phyloP scores from a whole-genome alignment of 169 alveolate genomes.

The Plasmodium cynomolgi region DNA sequence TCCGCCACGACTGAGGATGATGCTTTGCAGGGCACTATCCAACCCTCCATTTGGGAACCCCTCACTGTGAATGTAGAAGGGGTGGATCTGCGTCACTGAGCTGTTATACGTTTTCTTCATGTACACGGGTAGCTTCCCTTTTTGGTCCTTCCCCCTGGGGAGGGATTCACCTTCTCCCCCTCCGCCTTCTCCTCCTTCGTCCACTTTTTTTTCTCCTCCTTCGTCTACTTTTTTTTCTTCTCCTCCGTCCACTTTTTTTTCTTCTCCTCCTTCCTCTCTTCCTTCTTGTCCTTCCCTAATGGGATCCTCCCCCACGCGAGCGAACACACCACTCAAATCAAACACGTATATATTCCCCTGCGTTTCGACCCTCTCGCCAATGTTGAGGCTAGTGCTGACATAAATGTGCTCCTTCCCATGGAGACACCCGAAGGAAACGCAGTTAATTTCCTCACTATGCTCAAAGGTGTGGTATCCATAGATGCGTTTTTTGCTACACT shows the following conservation, averaged over 20 bases:
- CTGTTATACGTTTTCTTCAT: constrained; percentile 66
- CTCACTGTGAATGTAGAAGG: constrained; percentile 37
- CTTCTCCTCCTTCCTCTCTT: not conserved
- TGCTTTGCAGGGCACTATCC: not conserved
- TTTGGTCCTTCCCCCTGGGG: not conserved
- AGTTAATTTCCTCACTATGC: constrained; percentile 45
- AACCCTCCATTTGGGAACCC: not conserved
- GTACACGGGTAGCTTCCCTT: constrained; percentile 16
- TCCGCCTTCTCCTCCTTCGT: not conserved
- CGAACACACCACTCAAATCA: constrained; percentile 23
- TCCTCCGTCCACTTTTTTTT: no score
- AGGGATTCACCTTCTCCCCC: not conserved
- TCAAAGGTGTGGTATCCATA: constrained; percentile 59
- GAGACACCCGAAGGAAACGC: constrained; percentile 34
- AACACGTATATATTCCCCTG: constrained; percentile 58
- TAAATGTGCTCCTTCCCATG: constrained; percentile 32
- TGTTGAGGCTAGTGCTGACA: constrained; percentile 31
- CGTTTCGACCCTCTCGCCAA: constrained; percentile 42
- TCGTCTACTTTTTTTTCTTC: not conserved
- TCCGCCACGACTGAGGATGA: not conserved
- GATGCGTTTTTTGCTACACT: not conserved
- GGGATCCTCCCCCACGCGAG: not conserved
- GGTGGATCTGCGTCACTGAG: constrained; percentile 23
- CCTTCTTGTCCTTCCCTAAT: not conserved
- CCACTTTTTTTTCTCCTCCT: not conserved